Evolutionary conservation across 805 yeast species (phyloP).

Genomic region (Ogataea sp.): DNA sequence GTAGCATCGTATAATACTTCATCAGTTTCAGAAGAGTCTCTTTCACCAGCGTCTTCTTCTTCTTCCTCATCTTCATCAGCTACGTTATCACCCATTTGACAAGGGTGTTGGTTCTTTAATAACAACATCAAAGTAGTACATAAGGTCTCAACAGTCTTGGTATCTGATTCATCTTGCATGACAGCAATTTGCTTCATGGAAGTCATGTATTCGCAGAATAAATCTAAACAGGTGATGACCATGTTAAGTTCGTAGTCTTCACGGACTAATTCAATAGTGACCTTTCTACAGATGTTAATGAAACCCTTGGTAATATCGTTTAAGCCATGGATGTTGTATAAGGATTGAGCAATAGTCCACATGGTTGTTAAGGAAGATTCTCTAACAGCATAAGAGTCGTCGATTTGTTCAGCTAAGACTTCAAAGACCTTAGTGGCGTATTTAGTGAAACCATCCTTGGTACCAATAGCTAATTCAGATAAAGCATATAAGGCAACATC

Average conservation of each 20-base stretch:
- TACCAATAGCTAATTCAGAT: constrained; percentile 81
- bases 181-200: constrained; percentile 68
- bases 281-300: constrained; percentile 57
- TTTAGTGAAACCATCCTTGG: constrained; percentile 71
- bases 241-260: constrained; percentile 81
- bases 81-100: constrained; percentile 70
- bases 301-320: constrained; percentile 50
- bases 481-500: constrained; percentile 91
- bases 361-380: constrained; percentile 75
- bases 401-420: constrained; percentile 61
- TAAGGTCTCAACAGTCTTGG: constrained; percentile 52
- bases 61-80: constrained; percentile 45
- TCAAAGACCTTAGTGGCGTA: constrained; percentile 65
- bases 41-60: constrained; percentile 26
- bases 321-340: constrained; percentile 49
- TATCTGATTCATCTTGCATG: constrained; percentile 49
- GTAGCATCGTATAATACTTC: constrained; percentile 79
- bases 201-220: constrained; percentile 57
- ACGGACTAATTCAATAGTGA: constrained; percentile 52
- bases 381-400: constrained; percentile 85
- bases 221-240: constrained; percentile 73
- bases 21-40: constrained; percentile 48
- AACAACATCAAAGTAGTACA: constrained; percentile 66
- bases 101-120: constrained; percentile 74
- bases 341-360: constrained; percentile 76